phyloP scores from a whole-genome alignment of 2,329 filamentous ascomycete genomes.

The Ceratocystis alfenasii region DNA sequence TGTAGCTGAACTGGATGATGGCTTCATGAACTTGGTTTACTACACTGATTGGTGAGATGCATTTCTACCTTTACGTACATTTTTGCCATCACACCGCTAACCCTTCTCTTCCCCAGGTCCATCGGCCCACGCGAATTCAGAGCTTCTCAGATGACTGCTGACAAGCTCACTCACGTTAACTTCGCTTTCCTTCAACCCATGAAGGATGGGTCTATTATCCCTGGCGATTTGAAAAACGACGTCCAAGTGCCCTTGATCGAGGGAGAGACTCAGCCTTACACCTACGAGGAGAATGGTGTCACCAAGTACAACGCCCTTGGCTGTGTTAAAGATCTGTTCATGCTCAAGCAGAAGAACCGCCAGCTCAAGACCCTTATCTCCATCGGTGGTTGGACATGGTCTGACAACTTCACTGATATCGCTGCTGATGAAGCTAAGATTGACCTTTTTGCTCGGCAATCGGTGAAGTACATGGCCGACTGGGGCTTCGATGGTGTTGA shows the following conservation, averaged over 20 bases:
- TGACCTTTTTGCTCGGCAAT: conserved; percentile 53
- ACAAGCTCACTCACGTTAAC: conserved; percentile 63
- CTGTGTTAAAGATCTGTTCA: conserved; percentile 64
- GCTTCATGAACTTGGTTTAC: conserved; percentile 22
- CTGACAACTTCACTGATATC: conserved; percentile 57
- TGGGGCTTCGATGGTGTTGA: conserved; percentile 49
- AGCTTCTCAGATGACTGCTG: conserved; percentile 55
- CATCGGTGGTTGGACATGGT: conserved; percentile 81
- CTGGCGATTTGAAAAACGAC: conserved; percentile 60
- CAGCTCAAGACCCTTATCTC: conserved; percentile 66
- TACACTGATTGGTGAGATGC: conserved; percentile 20
- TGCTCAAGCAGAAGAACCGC: conserved; percentile 65
- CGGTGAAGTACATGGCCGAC: conserved; percentile 60
- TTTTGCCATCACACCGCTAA: background rate
- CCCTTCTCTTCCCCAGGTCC: conserved; percentile 35
- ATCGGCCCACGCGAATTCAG: conserved; percentile 67
- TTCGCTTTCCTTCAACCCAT: conserved; percentile 70
- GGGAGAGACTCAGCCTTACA: conserved; percentile 13
- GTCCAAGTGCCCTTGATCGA: conserved; percentile 56
- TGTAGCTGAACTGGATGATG: background rate
- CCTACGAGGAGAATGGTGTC: conserved; percentile 44
- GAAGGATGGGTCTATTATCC: conserved; percentile 59
- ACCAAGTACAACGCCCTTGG: conserved; percentile 65
- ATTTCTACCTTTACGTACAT: background rate
- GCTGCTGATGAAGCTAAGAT: conserved; percentile 52